Evolutionary conservation across 1,284 basidiomycete species (phyloP), one percentile per base, ranked within the genome.

Genomic region (Chiua sp.): DNA sequence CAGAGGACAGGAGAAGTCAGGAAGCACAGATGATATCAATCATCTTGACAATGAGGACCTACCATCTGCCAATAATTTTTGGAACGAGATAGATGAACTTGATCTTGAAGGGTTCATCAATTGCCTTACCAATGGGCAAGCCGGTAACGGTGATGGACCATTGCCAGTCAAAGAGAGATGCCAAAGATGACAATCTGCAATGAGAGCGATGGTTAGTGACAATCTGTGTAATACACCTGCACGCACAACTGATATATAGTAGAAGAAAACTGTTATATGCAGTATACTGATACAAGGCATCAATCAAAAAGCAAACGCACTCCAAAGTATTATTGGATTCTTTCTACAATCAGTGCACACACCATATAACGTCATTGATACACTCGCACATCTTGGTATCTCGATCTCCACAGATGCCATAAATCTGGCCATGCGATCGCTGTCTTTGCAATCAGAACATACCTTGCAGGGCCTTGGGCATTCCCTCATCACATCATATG

Each of bases 401-500:
- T 63, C 52, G 0, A 44, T 63, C 3, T 63, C 51, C 2, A 53
- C 18, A 1, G 37, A 62, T 42, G 22, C 48, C 0, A 63, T 63
- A 3, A 47, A 58, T 26, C 5, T 23, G 11, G 60, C 51, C 0
- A 16, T 63, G 0, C n/a, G 3, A 3, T 63, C 46, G 0, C 20
- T 63, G 20, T 63, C 54, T 0, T 4, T 15, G 0, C 42, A 63
- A 3, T 56, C 56, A 0, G 1, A 44, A 7, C 4, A 33, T 2
- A 20, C 33, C 15, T 26, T 61, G 7, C 15, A 13, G 3, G 2
- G 1, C 0, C 35, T 69, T 0, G 72, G 68, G 0, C 47, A 60
- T 8, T 64, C 62, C 1, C 47, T 75, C 0, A 50, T 72, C 0
- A 53, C 64, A 4, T 52, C 51, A 18, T 74, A 71, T 59, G 72